phyloP scores from a whole-genome alignment of 2,329 filamentous ascomycete genomes.

The Coniochaeta pulveracea region DNA sequence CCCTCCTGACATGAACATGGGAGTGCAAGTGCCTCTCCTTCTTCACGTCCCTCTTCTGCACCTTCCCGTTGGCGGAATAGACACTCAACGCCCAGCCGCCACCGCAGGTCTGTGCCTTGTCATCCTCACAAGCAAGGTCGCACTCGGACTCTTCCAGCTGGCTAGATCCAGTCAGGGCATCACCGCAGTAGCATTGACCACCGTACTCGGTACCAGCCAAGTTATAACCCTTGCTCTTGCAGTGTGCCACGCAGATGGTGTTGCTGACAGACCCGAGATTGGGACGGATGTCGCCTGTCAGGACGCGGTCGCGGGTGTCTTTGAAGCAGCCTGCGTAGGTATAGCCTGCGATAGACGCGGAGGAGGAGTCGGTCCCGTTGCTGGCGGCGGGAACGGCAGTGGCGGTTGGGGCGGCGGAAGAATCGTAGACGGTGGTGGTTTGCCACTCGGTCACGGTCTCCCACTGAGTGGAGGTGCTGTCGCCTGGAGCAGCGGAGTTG shows the following conservation, averaged over 20 bases:
- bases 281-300: constrained; percentile 26
- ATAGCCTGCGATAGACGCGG: constrained; percentile 18
- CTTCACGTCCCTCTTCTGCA: no score
- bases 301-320: constrained; percentile 22
- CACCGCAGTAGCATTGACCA: constrained; percentile 36
- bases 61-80: constrained; percentile 22
- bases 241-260: constrained; percentile 32
- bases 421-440: constrained; percentile 20
- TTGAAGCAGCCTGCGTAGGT: constrained; percentile 32
- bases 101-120: constrained; percentile 35
- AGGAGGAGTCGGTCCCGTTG: constrained; percentile 5
- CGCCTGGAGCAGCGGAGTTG: constrained; percentile 7
- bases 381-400: constrained; percentile 8
- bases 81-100: constrained; percentile 33
- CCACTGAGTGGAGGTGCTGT: constrained; percentile 23
- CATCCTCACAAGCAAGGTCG: constrained; percentile 36
- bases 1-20: no score
- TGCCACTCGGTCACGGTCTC: constrained; percentile 30
- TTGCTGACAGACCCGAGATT: constrained; percentile 29
- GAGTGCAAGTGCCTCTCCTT: no score
- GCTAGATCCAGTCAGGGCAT: constrained; percentile 24
- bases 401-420: constrained; percentile 9
- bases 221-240: constrained; percentile 28
- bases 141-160: constrained; percentile 33
- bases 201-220: constrained; percentile 38